These are phyloP conservation scores for Globisporangium sylvaticum DNA, from an alignment of 352 stramenopile species.

Conservation along the genomic window DNA sequence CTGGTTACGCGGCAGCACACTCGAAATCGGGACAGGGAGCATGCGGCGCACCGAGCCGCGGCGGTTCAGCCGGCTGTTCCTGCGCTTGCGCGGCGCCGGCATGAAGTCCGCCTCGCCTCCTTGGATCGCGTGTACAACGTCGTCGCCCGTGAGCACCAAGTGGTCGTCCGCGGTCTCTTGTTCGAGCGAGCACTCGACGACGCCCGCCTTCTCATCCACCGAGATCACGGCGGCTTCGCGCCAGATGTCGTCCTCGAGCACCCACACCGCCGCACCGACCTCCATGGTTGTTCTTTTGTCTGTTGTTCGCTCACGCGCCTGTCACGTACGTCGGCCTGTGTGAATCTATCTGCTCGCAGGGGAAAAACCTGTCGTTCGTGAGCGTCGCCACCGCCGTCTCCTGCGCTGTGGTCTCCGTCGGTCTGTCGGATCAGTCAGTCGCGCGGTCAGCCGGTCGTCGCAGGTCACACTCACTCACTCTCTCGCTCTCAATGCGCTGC, in stretches of 20 bases:
- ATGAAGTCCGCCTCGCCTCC: slow-evolving; percentile 40
- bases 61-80: slow-evolving; percentile 32
- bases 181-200: slow-evolving; percentile 55
- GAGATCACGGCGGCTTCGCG: slow-evolving; percentile 60
- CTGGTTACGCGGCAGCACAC: slow-evolving; percentile 59
- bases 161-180: slow-evolving; percentile 36
- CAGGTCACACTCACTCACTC: background rate
- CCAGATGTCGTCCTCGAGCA: slow-evolving; percentile 69
- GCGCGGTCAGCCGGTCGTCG: background rate
- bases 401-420: background rate
- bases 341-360: background rate
- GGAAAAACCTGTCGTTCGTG: background rate
- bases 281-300: slow-evolving; percentile 42
- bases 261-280: slow-evolving; percentile 68
- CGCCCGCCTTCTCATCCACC: slow-evolving; percentile 33
- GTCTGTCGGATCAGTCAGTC: background rate
- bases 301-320: background rate
- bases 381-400: background rate
- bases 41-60: slow-evolving; percentile 37
- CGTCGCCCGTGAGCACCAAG: slow-evolving; percentile 23
- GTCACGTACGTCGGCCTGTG: background rate
- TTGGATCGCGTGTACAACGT: slow-evolving; percentile 20
- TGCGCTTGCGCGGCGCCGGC: slow-evolving; percentile 34
- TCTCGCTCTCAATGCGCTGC: background rate
- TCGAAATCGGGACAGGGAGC: slow-evolving; percentile 27